These are phyloP conservation scores for Aspergillus avenaceus DNA, from an alignment of 495 filamentous ascomycete species.

Conservation along the genomic window DNA sequence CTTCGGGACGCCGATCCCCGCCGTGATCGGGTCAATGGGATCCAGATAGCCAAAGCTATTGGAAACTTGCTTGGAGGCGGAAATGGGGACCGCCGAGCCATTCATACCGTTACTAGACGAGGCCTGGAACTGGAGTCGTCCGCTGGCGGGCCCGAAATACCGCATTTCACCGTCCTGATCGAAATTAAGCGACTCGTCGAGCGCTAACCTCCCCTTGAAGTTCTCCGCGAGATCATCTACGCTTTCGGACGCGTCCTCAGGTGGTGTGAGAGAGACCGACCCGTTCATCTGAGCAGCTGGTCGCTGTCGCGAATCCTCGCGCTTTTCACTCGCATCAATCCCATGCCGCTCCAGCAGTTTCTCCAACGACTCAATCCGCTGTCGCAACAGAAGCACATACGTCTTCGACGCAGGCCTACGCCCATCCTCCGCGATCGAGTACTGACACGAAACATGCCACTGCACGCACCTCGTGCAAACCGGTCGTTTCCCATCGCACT, in stretches of 20 bases:
- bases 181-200: conserved; percentile 29
- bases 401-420: conserved; percentile 28
- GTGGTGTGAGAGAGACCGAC: no score
- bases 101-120: neutral
- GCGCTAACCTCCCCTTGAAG: conserved; percentile 22
- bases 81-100: neutral
- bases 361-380: conserved; percentile 22
- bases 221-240: conserved; percentile 21
- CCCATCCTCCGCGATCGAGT: conserved; percentile 21
- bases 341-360: conserved; percentile 17
- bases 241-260: neutral
- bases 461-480: conserved; percentile 27
- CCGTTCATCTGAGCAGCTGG: no score
- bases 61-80: neutral
- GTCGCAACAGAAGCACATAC: conserved; percentile 26
- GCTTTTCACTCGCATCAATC: conserved; percentile 24
- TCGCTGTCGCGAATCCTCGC: no score
- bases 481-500: conserved; percentile 26
- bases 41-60: neutral
- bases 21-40: neutral
- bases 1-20: conserved; percentile 7
- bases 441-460: conserved; percentile 20
- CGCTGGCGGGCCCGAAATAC: conserved; percentile 28
- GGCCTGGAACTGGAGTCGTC: conserved; percentile 21
- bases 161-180: conserved; percentile 29